Evolutionary conservation across 2,329 filamentous ascomycete species (phyloP).

Genomic region (Cadophora sp.): DNA sequence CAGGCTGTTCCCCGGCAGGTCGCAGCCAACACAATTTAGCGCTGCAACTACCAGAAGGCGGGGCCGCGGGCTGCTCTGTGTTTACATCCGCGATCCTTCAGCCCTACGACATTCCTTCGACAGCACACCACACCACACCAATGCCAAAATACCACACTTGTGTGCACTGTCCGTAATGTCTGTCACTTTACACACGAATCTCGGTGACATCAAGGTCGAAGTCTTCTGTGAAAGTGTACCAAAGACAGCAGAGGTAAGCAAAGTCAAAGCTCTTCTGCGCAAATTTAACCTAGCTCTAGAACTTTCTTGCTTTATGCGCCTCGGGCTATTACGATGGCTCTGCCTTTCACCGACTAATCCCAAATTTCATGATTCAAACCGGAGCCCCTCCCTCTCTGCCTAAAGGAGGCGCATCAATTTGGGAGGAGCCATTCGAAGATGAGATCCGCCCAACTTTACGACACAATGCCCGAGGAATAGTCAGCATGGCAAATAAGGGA

Average conservation of each 20-base stretch:
- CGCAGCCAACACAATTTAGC: not conserved
- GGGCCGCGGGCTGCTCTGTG: constrained; percentile 12
- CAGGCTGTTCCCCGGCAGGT: constrained; percentile 2
- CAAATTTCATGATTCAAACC: constrained; percentile 81
- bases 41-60: constrained; percentile 9
- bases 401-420: constrained; percentile 77
- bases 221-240: constrained; percentile 95
- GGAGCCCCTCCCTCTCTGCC: constrained; percentile 69
- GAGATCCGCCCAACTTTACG: constrained; percentile 76
- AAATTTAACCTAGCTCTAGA: constrained; percentile 54
- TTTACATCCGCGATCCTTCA: constrained; percentile 16
- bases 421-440: constrained; percentile 76
- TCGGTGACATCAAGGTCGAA: constrained; percentile 92
- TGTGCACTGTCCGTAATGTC: constrained; percentile 55
- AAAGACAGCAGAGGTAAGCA: constrained; percentile 80
- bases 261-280: not conserved
- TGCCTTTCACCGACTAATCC: constrained; percentile 81
- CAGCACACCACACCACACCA: no score
- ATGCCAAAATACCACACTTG: constrained; percentile 21
- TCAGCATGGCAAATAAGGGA: constrained; percentile 83
- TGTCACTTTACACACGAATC: constrained; percentile 81
- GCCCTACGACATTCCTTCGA: constrained; percentile 14
- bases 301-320: constrained; percentile 87
- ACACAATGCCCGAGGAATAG: constrained; percentile 71
- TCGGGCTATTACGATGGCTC: constrained; percentile 78